Evolutionary conservation across 345 rosid species (phyloP).

Genomic region (Ricinus communis): DNA sequence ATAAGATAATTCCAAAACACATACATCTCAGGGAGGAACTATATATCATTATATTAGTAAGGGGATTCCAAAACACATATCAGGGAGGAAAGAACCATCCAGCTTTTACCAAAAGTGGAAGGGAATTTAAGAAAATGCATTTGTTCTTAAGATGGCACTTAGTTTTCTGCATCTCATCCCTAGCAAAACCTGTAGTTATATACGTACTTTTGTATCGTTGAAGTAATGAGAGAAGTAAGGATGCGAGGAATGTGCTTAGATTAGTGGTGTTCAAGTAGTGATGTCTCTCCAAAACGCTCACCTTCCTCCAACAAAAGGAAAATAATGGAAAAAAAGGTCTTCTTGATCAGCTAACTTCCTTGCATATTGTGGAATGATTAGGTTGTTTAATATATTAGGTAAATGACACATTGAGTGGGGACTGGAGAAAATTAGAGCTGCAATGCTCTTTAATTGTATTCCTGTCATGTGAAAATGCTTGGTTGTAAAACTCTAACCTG

Average conservation of each 20-base stretch:
- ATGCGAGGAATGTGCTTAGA: not conserved
- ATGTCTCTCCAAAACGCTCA: not conserved
- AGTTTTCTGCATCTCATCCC: not conserved
- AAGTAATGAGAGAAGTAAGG: not conserved
- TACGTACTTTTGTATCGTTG: not conserved
- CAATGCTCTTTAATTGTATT: not conserved
- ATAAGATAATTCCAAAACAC: not conserved
- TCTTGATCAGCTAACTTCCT: conserved; percentile 4
- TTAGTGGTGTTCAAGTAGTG: not conserved
- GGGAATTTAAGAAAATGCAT: not conserved
- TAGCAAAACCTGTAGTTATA: not conserved
- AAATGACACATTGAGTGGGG: not conserved
- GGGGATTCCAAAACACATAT: not conserved
- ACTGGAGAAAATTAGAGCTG: not conserved
- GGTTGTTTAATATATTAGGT: not conserved
- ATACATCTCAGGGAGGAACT: not conserved
- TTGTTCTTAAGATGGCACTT: not conserved
- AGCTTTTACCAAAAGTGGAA: not conserved
- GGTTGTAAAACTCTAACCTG: not conserved
- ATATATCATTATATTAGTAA: no score
- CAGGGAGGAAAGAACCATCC: not conserved
- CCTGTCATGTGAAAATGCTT: not conserved
- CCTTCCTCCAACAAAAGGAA: not conserved
- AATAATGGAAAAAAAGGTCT: not conserved
- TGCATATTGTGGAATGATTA: not conserved